Percentiles rank a stretch among this genome's conserved stretches.
Conservation (phyloP, 441 rosid genomes). For the Croton laevigatus region DNA sequence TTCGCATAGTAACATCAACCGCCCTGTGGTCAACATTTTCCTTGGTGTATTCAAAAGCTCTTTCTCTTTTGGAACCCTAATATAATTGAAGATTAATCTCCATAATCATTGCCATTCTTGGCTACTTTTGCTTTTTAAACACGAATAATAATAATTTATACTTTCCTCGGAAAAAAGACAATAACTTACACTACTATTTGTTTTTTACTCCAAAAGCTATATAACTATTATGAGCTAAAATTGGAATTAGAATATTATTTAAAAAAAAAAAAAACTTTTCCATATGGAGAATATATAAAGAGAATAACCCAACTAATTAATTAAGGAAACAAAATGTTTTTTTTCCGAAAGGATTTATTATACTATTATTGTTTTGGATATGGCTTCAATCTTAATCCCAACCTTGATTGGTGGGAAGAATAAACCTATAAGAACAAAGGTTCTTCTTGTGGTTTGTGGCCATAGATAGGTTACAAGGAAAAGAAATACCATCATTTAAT, state of each 20-base stretch:
- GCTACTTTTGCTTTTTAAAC: no score
- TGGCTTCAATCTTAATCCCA: neutral
- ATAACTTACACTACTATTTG: no score
- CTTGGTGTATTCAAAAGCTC: neutral
- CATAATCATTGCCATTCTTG: neutral
- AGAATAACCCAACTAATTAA: no score
- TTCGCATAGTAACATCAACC: no score
- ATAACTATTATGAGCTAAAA: no score
- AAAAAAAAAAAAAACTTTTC: neutral
- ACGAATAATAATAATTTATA: no score
- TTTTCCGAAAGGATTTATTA: neutral
- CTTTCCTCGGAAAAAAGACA: no score
- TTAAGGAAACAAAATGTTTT: neutral
- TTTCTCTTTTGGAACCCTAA: neutral
- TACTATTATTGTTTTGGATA: neutral
- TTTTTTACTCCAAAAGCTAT: no score
- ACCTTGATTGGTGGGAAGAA: neutral
- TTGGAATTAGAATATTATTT: neutral
- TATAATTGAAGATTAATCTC: neutral
- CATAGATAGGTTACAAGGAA: no score
- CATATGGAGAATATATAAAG: no score
- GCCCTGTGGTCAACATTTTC: constrained; percentile 15
- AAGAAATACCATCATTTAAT: no score
- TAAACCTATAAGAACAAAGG: neutral
- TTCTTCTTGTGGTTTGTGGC: neutral